These are phyloP conservation scores for Detonula confervacea DNA, from an alignment of 352 stramenopile species.

Conservation along the genomic window DNA sequence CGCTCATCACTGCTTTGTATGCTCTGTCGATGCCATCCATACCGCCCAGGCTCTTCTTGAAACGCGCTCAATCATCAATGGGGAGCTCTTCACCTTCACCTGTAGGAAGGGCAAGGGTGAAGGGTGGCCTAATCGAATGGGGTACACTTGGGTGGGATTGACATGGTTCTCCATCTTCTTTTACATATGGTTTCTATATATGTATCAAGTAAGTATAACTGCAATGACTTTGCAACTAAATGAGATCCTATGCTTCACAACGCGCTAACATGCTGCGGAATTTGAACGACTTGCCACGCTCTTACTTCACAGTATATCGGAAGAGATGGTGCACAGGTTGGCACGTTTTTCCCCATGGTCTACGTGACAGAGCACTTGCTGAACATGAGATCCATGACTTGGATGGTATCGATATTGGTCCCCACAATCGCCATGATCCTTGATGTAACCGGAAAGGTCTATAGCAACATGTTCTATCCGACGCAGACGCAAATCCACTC, in stretches of 20 bases:
- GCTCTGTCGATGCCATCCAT: background rate
- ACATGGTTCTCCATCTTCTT: constrained; percentile 73
- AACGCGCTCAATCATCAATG: constrained; percentile 74
- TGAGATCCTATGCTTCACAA: no score
- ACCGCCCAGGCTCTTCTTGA: constrained; percentile 74
- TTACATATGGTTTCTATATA: constrained; percentile 74
- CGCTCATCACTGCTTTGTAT: constrained; percentile 14
- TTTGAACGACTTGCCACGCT: no score
- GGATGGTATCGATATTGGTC: constrained; percentile 73
- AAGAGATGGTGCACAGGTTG: constrained; percentile 39
- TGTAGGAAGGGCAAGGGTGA: constrained; percentile 61
- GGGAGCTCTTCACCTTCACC: constrained; percentile 69
- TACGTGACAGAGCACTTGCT: constrained; percentile 70
- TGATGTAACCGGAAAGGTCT: constrained; percentile 82
- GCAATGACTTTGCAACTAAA: background rate
- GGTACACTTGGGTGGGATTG: constrained; percentile 78
- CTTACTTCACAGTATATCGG: constrained; percentile 66
- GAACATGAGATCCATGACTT: constrained; percentile 74
- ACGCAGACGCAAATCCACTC: constrained; percentile 85
- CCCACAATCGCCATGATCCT: constrained; percentile 71
- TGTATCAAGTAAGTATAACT: constrained; percentile 64
- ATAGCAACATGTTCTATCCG: constrained; percentile 82
- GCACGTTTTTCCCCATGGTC: constrained; percentile 66
- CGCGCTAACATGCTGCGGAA: no score
- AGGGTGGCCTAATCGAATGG: constrained; percentile 67